phyloP scores from a whole-genome alignment of 2,329 filamentous ascomycete species.

The Akanthomyces uredinophilus region DNA sequence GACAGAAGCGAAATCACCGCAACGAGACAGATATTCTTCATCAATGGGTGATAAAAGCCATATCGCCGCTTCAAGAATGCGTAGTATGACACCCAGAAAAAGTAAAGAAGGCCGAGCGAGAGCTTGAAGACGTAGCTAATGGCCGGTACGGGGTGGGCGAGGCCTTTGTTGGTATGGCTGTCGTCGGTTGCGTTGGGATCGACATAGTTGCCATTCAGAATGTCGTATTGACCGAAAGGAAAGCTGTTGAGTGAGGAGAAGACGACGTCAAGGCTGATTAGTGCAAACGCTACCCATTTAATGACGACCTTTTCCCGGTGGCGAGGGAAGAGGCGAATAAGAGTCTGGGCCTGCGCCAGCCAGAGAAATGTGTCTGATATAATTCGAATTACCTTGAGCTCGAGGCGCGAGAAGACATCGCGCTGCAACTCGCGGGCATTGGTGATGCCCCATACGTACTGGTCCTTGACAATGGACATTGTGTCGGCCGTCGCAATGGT shows the following conservation, averaged over 20 bases:
- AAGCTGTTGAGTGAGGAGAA: constrained; percentile 94
- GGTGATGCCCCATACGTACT: constrained; percentile 75
- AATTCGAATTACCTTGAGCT: constrained; percentile 84
- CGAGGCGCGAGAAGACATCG: constrained; percentile 74
- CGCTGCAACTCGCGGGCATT: constrained; percentile 72
- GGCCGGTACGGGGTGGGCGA: constrained; percentile 85
- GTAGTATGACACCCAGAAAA: constrained; percentile 92
- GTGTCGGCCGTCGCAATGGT: constrained; percentile 93
- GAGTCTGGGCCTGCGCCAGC: constrained; percentile 93
- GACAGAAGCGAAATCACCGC: constrained; percentile 72
- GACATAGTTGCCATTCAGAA: constrained; percentile 41
- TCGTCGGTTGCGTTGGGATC: constrained; percentile 38
- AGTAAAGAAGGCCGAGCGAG: constrained; percentile 79
- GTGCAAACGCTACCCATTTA: constrained; percentile 94
- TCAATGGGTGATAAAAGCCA: constrained; percentile 83
- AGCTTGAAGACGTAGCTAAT: constrained; percentile 88
- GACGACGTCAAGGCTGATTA: constrained; percentile 84
- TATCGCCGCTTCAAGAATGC: constrained; percentile 86
- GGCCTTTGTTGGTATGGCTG: constrained; percentile 45
- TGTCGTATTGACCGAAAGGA: constrained; percentile 46
- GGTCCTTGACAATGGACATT: constrained; percentile 73
- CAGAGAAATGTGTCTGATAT: constrained; percentile 96
- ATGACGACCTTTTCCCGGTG: constrained; percentile 98
- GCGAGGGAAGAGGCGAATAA: constrained; percentile 91
- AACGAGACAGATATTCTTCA: constrained; percentile 82